Base-by-base conservation (phyloP, 768 basidiomycete genomes). In the Gloeopeniophorella convolvens region DNA sequence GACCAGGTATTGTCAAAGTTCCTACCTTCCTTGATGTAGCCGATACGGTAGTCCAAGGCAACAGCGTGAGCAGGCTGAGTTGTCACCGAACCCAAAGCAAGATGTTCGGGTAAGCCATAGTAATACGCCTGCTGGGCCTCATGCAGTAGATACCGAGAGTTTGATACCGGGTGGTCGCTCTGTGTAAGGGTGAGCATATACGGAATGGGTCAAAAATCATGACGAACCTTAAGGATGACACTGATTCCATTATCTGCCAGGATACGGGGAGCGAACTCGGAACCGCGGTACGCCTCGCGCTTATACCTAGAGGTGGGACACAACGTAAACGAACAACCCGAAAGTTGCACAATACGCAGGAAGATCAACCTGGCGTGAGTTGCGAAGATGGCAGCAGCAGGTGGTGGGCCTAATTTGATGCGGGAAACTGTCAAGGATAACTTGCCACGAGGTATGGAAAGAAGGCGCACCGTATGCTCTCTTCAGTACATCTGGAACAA, bases 401-500 rank as follows among this genome's bases (percentile, higher is more conserved):
- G 89, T 13, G 78, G 49, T 24, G 61, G 55, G 7, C 54, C 67
- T 66, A 62, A 77, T 15, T 60, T 62, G 33, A 18, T 51, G 3
- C 20, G 8, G 34, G 44, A 11, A 24, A 10, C 32, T 1, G 15
- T 26, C 16, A 33, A 33, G 41, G 11, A 4, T 44, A 31, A 60
- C 55, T 62, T 39, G 59, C 80, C 7, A 8, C 18, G 32, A 33
- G 6, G 23, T 12, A 23, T n/a, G n/a, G n/a, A n/a, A 36, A 46
- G 13, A 39, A 21, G 24, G 28, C 4, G 15, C 27, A 63, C 62
- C 85, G 66, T 78, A 91, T 9, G 81, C 75, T 59, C 74, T 72
- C 65, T 88, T 89, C 48, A 91, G 72, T 1, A 86, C 63, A 21
- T 80, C 78, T 2, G 87, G 83, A n/a, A 89, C 85, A 33, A 91